phyloP scores from a whole-genome alignment of 352 stramenopile genomes.

The Phytophthora boehmeriae region DNA sequence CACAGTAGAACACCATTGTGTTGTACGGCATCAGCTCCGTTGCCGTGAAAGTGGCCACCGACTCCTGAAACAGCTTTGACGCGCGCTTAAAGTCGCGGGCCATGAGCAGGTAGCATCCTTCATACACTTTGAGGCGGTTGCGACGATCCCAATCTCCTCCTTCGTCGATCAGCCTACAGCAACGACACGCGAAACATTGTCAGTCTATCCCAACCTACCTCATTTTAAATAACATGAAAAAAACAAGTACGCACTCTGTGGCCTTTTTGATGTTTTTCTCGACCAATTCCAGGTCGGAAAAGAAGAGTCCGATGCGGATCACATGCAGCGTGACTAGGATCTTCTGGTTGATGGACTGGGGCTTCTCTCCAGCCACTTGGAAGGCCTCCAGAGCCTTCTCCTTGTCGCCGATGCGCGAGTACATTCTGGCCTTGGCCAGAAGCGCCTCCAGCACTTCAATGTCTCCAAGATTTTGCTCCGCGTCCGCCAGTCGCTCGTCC shows the following conservation, averaged over 20 bases:
- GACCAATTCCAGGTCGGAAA: slow-evolving; percentile 84
- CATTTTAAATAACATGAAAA: neutral
- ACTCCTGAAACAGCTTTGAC: slow-evolving; percentile 93
- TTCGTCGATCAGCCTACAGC: slow-evolving; percentile 88
- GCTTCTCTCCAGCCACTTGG: slow-evolving; percentile 91
- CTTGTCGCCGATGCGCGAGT: slow-evolving; percentile 93
- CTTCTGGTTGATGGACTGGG: slow-evolving; percentile 97
- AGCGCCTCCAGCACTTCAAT: slow-evolving; percentile 98
- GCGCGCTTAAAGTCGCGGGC: slow-evolving; percentile 94
- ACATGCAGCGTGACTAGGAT: slow-evolving; percentile 97
- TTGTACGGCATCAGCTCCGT: slow-evolving; percentile 98
- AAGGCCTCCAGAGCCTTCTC: slow-evolving; percentile 92
- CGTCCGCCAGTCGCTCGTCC: slow-evolving; percentile 90
- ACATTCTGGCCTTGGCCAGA: slow-evolving; percentile 94
- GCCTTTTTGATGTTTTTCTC: slow-evolving; percentile 91
- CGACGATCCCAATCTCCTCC: slow-evolving; percentile 98
- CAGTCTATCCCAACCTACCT: neutral
- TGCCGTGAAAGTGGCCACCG: slow-evolving; percentile 98
- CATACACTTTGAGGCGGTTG: slow-evolving; percentile 99
- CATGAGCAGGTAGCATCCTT: slow-evolving; percentile 94
- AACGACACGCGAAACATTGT: slow-evolving; percentile 4
- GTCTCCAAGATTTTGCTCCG: slow-evolving; percentile 96
- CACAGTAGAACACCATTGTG: slow-evolving; percentile 98
- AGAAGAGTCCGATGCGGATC: slow-evolving; percentile 90
- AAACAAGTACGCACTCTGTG: slow-evolving; percentile 51